Base-by-base conservation (phyloP, 2,329 filamentous ascomycete genomes). In the Colletotrichum australisinense region DNA sequence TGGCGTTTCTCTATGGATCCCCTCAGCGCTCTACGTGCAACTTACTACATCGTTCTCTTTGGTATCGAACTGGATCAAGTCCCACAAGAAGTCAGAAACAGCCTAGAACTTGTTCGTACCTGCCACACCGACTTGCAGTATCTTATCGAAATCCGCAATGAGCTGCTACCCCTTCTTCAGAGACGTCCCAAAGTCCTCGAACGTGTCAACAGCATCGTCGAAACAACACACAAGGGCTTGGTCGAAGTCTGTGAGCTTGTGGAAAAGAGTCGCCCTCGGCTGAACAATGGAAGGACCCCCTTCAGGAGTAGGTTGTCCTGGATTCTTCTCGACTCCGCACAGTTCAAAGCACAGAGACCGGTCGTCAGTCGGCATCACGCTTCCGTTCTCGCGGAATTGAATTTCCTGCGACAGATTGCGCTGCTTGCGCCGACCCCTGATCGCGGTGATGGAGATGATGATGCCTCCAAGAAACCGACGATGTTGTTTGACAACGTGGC, bases 61-160 rank as follows among this genome's bases (percentile, higher is more conserved):
- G 58, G 57, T 12, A 75, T 78, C 58, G 76, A 79, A 30, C 71
- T 77, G 24, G 77, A 76, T 6, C 78, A 79, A 12, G 77, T 79
- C 11, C 78, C 80, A 1, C 73, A 76, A 28, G 77, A 78, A 5
- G 77, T 81, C 24, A 76, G 78, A 1, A 75, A 75, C 7, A 78
- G 78, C 64, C 74, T 82, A 19, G 79, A 82, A 28, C 79, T 82
- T 8, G 78, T 82, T 0, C 76, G 78, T 5, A 80, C 77, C n/a
- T 82, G 80, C 63, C 73, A 82, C 35, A 66, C 68, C 7, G 81
- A 82, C 59, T 76, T 82, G 5, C 78, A 81, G 32, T 77, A 80
- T n/a, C 77, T 82, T 22, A 81, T 82, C 49, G 76, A 78, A n/a
- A 69, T 82, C 1, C 78, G 81, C 3, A 77, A 79, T 22, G 74